These are phyloP conservation scores for Wickerhamomyces mucosus DNA, from an alignment of 805 yeast species.

Conservation along the genomic window DNA sequence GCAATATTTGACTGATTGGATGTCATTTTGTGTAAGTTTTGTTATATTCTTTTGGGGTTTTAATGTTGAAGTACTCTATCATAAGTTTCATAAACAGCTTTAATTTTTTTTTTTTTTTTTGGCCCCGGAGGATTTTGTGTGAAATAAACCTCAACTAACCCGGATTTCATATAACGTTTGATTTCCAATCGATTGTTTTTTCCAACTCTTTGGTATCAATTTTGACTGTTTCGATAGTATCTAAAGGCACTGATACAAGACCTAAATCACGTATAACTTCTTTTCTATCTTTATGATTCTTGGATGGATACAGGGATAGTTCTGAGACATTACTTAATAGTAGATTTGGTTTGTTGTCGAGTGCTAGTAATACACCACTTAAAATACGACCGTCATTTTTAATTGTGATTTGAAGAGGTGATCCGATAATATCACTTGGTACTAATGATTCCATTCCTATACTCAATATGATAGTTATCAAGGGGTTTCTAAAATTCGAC, in stretches of 20 bases:
- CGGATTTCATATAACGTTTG: conserved; percentile 9
- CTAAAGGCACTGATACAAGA: conserved; percentile 16
- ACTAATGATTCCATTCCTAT: not conserved
- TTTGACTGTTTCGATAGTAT: conserved; percentile 9
- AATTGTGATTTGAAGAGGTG: not conserved
- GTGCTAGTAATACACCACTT: conserved; percentile 16
- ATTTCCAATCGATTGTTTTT: conserved; percentile 10
- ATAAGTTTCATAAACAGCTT: no score
- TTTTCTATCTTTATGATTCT: conserved; percentile 2
- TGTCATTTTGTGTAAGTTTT: conserved; percentile 9
- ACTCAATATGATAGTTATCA: no score
- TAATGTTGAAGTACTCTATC: no score
- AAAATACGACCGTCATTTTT: no score
- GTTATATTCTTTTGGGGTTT: no score
- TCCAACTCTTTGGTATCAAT: conserved; percentile 11
- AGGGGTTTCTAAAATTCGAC: no score
- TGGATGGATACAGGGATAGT: no score
- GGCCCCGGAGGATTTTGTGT: no score
- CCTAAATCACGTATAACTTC: conserved; percentile 11
- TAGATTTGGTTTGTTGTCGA: conserved; percentile 20
- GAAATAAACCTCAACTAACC: no score
- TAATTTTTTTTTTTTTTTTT: no score
- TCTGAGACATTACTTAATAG: conserved; percentile 11
- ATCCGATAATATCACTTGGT: not conserved
- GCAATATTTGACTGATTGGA: conserved; percentile 13